Conservation (phyloP, 2,329 filamentous ascomycete species). For the Sporothrix globosa region DNA sequence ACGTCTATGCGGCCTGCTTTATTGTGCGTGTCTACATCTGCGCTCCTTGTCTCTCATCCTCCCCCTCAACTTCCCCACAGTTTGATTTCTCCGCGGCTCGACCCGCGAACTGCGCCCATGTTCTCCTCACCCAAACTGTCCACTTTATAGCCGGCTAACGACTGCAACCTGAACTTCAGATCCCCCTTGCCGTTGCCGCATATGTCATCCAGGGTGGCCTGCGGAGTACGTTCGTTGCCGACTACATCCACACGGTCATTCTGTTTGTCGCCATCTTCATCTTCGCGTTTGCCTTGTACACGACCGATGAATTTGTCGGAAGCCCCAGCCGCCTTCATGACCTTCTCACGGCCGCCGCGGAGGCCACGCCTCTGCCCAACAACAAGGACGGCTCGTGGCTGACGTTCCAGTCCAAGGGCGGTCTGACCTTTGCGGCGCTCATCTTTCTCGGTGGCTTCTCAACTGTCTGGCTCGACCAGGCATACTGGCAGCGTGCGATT, state of each 20-base stretch:
- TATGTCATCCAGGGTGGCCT: conserved; percentile 49
- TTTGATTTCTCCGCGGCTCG: background rate
- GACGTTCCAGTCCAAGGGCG: conserved; percentile 44
- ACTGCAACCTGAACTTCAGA: conserved; percentile 30
- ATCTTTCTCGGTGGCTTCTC: conserved; percentile 46
- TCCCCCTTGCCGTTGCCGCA: conserved; percentile 46
- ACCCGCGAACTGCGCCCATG: background rate
- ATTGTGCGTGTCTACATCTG: conserved; percentile 35
- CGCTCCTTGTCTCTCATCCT: background rate
- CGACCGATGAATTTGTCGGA: conserved; percentile 41
- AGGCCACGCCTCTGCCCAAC: conserved; percentile 42
- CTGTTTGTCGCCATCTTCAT: conserved; percentile 47
- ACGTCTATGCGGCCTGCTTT: conserved; percentile 48
- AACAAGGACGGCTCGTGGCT: conserved; percentile 46
- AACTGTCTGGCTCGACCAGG: conserved; percentile 48
- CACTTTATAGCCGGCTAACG: conserved; percentile 16
- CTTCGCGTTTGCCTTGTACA: conserved; percentile 45
- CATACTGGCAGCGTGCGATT: conserved; percentile 52
- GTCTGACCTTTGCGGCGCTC: conserved; percentile 46
- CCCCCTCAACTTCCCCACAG: background rate
- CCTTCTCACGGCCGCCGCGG: conserved; percentile 43
- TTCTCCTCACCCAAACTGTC: background rate
- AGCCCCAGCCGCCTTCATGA: conserved; percentile 45
- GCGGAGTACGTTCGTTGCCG: conserved; percentile 48
- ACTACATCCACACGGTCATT: conserved; percentile 49